Conservation (phyloP, 2,329 filamentous ascomycete genomes). For the Sporothrix schenckii region DNA sequence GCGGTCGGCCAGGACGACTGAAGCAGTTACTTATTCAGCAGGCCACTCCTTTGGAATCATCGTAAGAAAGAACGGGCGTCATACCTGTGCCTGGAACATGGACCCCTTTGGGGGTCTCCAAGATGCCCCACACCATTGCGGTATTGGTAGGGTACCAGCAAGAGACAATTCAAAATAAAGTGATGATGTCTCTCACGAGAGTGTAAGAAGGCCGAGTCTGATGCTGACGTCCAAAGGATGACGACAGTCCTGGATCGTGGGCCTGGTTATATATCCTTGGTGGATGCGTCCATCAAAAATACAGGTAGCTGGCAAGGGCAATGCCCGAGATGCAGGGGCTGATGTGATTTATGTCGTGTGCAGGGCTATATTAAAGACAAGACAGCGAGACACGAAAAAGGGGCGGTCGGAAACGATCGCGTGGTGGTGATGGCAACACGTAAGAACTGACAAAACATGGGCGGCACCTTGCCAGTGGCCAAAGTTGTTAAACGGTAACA, state of each 20-base stretch:
- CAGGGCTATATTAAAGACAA: no score
- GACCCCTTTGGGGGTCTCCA: slow-evolving; percentile 51
- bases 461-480: no score
- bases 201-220: background rate
- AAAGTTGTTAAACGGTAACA: background rate
- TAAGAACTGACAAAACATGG: no score
- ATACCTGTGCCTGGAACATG: slow-evolving; percentile 54
- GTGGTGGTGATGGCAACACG: no score
- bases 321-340: background rate
- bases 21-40: background rate
- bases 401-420: no score
- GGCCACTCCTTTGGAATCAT: background rate
- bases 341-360: background rate
- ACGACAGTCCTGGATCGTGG: background rate
- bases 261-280: background rate
- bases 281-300: background rate
- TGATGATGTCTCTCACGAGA: background rate
- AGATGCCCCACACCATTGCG: slow-evolving; percentile 53
- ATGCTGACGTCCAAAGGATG: background rate
- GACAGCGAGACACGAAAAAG: no score
- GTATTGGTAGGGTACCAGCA: background rate
- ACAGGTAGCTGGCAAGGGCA: no score
- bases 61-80: slow-evolving; percentile 18
- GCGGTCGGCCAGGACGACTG: slow-evolving; percentile 52
- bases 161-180: background rate